Conservation (phyloP, 495 filamentous ascomycete genomes). For the Parathielavia hyrcaniae region DNA sequence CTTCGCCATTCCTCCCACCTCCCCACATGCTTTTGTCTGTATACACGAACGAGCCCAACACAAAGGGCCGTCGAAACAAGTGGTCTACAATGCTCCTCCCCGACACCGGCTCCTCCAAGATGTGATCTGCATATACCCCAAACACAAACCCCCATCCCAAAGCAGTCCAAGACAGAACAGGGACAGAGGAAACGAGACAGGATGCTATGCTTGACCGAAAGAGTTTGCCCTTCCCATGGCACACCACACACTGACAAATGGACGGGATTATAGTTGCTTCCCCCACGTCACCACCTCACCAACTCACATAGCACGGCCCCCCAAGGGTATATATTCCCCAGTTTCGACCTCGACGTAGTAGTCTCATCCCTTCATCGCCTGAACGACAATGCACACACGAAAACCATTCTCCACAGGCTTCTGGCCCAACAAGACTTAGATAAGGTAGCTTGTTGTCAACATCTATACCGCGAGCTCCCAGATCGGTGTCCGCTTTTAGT, state of each 20-base stretch:
- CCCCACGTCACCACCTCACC: no score
- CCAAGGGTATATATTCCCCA: no score
- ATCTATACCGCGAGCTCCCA: not conserved
- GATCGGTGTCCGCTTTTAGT: constrained; percentile 41
- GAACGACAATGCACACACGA: no score
- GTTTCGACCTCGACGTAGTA: no score
- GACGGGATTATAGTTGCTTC: not conserved
- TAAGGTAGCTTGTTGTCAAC: not conserved
- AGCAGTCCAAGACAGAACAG: constrained; percentile 6
- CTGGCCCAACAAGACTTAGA: not conserved
- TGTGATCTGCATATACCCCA: constrained; percentile 4
- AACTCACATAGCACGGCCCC: no score
- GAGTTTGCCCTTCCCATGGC: not conserved
- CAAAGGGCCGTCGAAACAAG: not conserved
- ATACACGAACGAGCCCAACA: constrained; percentile 6
- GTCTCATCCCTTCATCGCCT: no score
- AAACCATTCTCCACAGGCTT: no score
- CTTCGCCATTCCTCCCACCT: not conserved
- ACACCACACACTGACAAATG: not conserved
- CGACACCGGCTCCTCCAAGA: not conserved
- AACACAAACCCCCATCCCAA: not conserved
- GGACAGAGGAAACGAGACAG: constrained; percentile 6
- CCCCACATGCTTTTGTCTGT: constrained; percentile 1
- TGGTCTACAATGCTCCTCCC: constrained; percentile 5
- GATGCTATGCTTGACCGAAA: constrained; percentile 2